Evolutionary conservation across 1,139 yeast genomes (phyloP).

Genomic region (Kurtzmaniella natalensis): DNA sequence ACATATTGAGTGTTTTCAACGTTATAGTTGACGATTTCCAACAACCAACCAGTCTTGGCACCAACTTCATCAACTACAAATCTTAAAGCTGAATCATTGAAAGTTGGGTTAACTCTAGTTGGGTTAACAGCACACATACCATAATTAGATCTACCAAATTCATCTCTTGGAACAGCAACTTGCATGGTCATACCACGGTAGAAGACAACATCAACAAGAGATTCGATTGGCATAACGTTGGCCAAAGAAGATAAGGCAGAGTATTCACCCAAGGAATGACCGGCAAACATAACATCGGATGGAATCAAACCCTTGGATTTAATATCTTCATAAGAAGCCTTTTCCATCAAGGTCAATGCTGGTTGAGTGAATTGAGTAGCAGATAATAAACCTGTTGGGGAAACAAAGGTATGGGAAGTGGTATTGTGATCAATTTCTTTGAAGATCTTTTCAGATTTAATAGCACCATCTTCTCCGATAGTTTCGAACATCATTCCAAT

Average conservation of each 20-base stretch:
- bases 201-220: slow-evolving; percentile 95
- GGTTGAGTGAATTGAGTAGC: slow-evolving; percentile 99
- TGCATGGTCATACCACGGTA: slow-evolving; percentile 99
- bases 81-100: slow-evolving; percentile 88
- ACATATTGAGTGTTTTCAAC: slow-evolving; percentile 98
- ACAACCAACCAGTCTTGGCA: slow-evolving; percentile 81
- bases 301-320: slow-evolving; percentile 94
- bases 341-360: slow-evolving; percentile 97
- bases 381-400: slow-evolving; percentile 92
- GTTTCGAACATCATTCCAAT: slow-evolving; percentile 98
- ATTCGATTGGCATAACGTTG: slow-evolving; percentile 98
- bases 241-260: slow-evolving; percentile 96
- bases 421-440: slow-evolving; percentile 82
- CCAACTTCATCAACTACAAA: slow-evolving; percentile 91
- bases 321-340: slow-evolving; percentile 97
- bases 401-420: slow-evolving; percentile 80
- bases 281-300: slow-evolving; percentile 91
- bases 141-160: slow-evolving; percentile 90
- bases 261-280: slow-evolving; percentile 98
- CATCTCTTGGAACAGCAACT: slow-evolving; percentile 98
- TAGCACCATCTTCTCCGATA: slow-evolving; percentile 75
- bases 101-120: slow-evolving; percentile 81
- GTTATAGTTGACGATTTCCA: slow-evolving; percentile 96
- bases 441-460: slow-evolving; percentile 91
- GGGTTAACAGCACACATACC: slow-evolving; percentile 99